These are phyloP conservation scores for Hypomontagnella submonticulosa DNA, from an alignment of 495 filamentous ascomycete genomes.

Conservation along the genomic window DNA sequence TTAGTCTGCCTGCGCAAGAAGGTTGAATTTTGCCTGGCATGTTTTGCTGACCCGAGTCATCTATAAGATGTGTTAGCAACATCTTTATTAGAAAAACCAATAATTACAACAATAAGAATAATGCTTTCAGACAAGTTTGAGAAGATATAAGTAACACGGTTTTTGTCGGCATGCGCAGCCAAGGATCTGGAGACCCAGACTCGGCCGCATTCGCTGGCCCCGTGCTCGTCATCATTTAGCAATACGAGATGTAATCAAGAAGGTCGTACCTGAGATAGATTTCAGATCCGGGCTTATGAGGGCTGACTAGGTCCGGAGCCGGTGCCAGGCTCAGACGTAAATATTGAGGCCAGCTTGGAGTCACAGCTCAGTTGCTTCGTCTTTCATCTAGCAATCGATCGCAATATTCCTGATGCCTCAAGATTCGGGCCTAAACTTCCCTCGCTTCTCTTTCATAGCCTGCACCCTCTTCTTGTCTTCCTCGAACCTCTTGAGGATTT, in stretches of 20 bases:
- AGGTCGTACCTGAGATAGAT: slow-evolving; percentile 15
- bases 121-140: slow-evolving; percentile 57
- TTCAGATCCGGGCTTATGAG: neutral
- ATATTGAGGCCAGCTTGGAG: neutral
- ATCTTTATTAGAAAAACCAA: too few species aligned
- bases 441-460: slow-evolving; percentile 68
- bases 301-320: neutral
- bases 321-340: neutral
- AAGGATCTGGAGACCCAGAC: slow-evolving; percentile 40
- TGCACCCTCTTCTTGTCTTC: slow-evolving; percentile 71
- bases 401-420: slow-evolving; percentile 42
- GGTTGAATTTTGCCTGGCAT: too few species aligned
- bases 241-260: slow-evolving; percentile 2
- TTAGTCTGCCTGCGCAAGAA: too few species aligned
- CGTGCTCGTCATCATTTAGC: slow-evolving; percentile 64
- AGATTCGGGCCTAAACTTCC: slow-evolving; percentile 65
- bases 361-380: neutral
- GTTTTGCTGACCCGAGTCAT: neutral
- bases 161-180: slow-evolving; percentile 56
- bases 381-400: neutral
- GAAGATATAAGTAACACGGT: slow-evolving; percentile 64
- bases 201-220: slow-evolving; percentile 60
- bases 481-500: slow-evolving; percentile 73
- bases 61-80: neutral
- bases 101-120: neutral